A percentile compares a stretch with the other conserved stretches of the same genome.
These are phyloP conservation scores for Aspergillus tubingensis DNA, from an alignment of 2,329 filamentous ascomycete species.

Conservation along the genomic window DNA sequence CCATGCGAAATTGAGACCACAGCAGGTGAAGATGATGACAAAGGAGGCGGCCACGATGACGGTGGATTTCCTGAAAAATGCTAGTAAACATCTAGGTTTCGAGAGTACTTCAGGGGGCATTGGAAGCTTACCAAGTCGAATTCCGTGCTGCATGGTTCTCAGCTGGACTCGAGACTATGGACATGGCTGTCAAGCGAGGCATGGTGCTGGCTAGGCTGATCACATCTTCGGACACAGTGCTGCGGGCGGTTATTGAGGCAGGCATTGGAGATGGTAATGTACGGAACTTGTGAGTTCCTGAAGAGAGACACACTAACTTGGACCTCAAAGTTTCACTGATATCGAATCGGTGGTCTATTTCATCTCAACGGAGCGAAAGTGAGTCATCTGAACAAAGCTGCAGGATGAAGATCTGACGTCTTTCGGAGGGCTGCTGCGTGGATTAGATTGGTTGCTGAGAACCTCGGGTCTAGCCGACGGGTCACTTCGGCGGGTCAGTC, in stretches of 20 bases:
- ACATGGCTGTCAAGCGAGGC: not conserved
- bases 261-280: too few species aligned
- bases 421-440: not conserved
- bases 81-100: not conserved
- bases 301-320: too few species aligned
- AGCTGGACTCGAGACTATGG: not conserved
- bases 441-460: not conserved
- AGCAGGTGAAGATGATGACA: constrained; percentile 35
- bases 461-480: not conserved
- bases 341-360: too few species aligned
- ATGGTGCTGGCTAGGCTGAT: not conserved
- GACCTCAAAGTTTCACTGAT: too few species aligned
- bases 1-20: constrained; percentile 43
- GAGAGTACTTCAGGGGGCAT: not conserved
- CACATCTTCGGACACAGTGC: not conserved
- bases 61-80: not conserved
- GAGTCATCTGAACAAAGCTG: too few species aligned
- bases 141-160: not conserved
- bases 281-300: too few species aligned
- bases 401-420: too few species aligned
- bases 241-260: not conserved
- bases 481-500: not conserved
- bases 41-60: not conserved
- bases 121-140: not conserved
- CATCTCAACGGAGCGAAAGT: too few species aligned